These are phyloP conservation scores for Phytophthora sp. DNA, from an alignment of 352 stramenopile genomes.

Conservation along the genomic window DNA sequence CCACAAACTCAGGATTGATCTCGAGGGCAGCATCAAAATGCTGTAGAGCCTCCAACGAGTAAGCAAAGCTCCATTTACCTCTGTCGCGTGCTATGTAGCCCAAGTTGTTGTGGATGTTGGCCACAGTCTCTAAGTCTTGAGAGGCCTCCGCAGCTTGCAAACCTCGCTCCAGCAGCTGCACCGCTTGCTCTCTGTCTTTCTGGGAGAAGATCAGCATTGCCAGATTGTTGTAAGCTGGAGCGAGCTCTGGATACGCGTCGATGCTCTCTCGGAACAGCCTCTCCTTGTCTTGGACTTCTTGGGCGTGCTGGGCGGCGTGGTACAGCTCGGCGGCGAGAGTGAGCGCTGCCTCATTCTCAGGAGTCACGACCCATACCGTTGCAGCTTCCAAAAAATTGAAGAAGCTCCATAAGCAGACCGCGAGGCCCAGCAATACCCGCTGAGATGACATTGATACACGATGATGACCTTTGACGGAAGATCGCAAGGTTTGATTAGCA, in stretches of 20 bases:
- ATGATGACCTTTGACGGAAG: constrained; percentile 31
- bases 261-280: constrained; percentile 58
- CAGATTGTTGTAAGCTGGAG: constrained; percentile 82
- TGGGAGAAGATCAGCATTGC: constrained; percentile 59
- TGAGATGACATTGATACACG: constrained; percentile 9
- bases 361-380: constrained; percentile 17
- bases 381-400: neutral
- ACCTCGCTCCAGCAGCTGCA: constrained; percentile 50
- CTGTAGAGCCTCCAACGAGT: constrained; percentile 54
- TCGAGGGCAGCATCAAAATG: constrained; percentile 66
- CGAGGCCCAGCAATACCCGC: constrained; percentile 5
- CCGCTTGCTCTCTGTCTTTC: constrained; percentile 28
- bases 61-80: constrained; percentile 37
- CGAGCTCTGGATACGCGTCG: constrained; percentile 47
- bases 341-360: constrained; percentile 34
- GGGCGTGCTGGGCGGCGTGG: constrained; percentile 10
- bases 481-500: constrained; percentile 30
- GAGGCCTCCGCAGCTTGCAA: constrained; percentile 32
- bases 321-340: constrained; percentile 39
- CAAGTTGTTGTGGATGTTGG: constrained; percentile 78
- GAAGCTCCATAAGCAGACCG: constrained; percentile 12
- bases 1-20: constrained; percentile 40
- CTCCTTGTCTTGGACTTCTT: constrained; percentile 20
- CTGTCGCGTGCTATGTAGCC: constrained; percentile 52
- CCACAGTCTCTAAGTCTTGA: constrained; percentile 46